These are phyloP conservation scores for Trichocladium antarcticum DNA, from an alignment of 495 filamentous ascomycete genomes.

Conservation along the genomic window DNA sequence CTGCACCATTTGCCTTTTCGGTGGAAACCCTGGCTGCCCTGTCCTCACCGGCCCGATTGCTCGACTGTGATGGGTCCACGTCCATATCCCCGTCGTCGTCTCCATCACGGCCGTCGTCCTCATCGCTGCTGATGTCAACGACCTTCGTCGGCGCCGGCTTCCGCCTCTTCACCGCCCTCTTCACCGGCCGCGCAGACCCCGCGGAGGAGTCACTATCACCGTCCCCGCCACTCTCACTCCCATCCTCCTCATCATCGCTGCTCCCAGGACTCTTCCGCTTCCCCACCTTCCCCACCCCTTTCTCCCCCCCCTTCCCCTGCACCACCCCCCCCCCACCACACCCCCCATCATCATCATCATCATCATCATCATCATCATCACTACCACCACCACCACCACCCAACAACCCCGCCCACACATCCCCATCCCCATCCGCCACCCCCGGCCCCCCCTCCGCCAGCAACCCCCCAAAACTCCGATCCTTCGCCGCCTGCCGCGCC, in stretches of 20 bases:
- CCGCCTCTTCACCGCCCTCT: not conserved
- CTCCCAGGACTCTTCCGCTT: constrained; percentile 7
- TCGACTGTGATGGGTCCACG: constrained; percentile 10
- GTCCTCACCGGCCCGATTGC: constrained; percentile 6
- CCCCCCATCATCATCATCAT: constrained; percentile 7
- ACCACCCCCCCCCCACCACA: no score
- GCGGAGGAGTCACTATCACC: not conserved
- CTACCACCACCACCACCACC: constrained; percentile 6
- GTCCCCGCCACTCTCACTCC: not conserved
- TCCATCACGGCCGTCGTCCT: constrained; percentile 20
- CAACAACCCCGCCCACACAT: constrained; percentile 1
- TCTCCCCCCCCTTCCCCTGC: constrained; percentile 1
- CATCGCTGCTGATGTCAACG: constrained; percentile 12
- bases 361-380: constrained; percentile 8
- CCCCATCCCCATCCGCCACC: not conserved
- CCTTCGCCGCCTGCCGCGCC: constrained; percentile 24
- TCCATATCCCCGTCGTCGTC: constrained; percentile 19
- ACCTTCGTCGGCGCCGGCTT: not conserved
- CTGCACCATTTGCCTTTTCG: constrained; percentile 9
- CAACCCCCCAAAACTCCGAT: constrained; percentile 23
- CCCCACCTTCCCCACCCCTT: not conserved
- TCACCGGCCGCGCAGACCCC: not conserved
- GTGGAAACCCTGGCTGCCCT: constrained; percentile 4
- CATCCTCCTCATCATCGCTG: constrained; percentile 12
- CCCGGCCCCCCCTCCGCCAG: constrained; percentile 4